Evolutionary conservation across 1,139 yeast genomes (phyloP).

Genomic region (Sugiyamaella grinbergsii): DNA sequence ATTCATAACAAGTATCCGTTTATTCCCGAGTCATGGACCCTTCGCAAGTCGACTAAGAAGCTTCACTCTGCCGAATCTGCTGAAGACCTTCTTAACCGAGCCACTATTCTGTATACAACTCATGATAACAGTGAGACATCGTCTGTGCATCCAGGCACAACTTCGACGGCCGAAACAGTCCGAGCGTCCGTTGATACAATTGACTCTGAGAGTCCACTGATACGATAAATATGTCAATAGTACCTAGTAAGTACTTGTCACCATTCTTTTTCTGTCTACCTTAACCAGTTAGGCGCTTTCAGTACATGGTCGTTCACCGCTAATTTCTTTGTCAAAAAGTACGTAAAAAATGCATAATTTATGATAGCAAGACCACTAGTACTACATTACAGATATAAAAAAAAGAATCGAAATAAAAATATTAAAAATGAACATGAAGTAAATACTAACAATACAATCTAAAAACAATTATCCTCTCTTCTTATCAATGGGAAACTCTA

Average conservation of each 20-base stretch:
- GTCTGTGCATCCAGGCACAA: neutral
- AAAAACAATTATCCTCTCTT: neutral
- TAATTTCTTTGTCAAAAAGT: neutral
- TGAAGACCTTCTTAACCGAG: constrained; percentile 29
- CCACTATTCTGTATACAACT: constrained; percentile 28
- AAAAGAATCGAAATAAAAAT: constrained; percentile 2
- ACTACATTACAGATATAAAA: constrained; percentile 10
- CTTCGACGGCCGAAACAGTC: constrained; percentile 4
- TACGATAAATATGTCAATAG: no score
- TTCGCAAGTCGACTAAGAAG: constrained; percentile 3
- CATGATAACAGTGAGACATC: constrained; percentile 10
- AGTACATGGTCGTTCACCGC: no score
- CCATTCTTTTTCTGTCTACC: neutral
- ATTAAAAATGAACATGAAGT: no score
- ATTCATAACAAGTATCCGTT: constrained; percentile 61
- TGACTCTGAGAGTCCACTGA: constrained; percentile 31
- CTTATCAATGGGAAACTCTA: constrained; percentile 43
- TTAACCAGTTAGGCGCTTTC: no score
- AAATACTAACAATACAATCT: neutral
- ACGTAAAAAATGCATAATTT: constrained; percentile 12
- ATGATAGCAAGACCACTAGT: constrained; percentile 3
- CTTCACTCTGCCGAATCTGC: constrained; percentile 26
- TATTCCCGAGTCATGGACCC: constrained; percentile 30
- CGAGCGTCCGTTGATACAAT: constrained; percentile 31
- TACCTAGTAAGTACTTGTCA: neutral